Base-by-base conservation (phyloP, 805 yeast genomes). In the Spathaspora passalidarum region DNA sequence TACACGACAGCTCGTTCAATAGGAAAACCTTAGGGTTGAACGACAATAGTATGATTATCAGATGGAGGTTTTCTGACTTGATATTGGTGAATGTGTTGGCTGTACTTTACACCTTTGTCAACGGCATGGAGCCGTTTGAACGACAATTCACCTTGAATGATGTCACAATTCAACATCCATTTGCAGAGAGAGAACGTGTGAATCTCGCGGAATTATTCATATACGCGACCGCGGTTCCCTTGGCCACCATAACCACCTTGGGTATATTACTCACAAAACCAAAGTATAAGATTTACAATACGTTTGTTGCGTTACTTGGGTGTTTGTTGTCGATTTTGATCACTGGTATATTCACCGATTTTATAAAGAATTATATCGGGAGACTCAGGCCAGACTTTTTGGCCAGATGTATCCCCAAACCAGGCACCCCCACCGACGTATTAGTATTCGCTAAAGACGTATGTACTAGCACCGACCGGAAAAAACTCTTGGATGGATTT, bases 341-440 rank as follows among this genome's bases (percentile, higher is more conserved):
- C 11, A 80, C 87, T 22, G 73, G 81, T 36, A 68, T 84, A 22
- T 57, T 86, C 43, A 88, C 96, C 2, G 88, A 88, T 57, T 69
- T 83, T 13, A 61, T 88, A 49, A 92, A 92, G 68, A 82, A 85
- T 59, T 81, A 87, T 81, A 80, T 92, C 45, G 97, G 97, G 4
- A 78, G 97, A 59, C 88, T 85, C 50, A 75, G 99, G 49, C 99
- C 99, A 0, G 99, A 92, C 65, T 88, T 91, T 60, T 65, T 92
- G 43, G 88, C 90, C 5, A 76, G 98, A 54, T 92, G 98, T 63
- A 60, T 75, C 17, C 97, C 97, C 3, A 69, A 66, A 25, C 63
- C 65, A 1, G 82, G 69, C 42, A 75, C 91, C 0, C 84, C 90
- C 5, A 52, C 22, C 16, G 70, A 80, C 54, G 68, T 73, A 1